Percentiles rank a stretch among this genome's conserved stretches.
Evolutionary conservation across 1,284 basidiomycete genomes (phyloP).

Genomic region (Leucoagaricus sp.): DNA sequence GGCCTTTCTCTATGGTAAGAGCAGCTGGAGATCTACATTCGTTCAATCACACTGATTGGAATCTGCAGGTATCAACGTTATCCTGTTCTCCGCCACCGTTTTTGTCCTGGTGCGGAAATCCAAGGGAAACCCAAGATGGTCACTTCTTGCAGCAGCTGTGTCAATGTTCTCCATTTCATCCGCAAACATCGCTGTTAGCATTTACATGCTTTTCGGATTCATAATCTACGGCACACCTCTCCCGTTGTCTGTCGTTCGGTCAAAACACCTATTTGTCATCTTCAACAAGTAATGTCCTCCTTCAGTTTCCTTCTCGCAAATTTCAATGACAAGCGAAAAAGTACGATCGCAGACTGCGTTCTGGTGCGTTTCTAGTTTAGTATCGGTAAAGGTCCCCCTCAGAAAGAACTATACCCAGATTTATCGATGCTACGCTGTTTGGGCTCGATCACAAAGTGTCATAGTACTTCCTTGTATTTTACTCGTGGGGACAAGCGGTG

Average conservation of each 20-base stretch:
- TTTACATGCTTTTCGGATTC: conserved; percentile 13
- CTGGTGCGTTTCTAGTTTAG: conserved; percentile 22
- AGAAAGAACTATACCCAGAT: conserved; percentile 15
- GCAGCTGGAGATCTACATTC: not conserved
- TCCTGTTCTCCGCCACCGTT: conserved; percentile 12
- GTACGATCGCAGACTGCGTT: conserved; percentile 23
- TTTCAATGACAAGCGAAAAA: not conserved
- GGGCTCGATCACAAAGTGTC: conserved; percentile 20
- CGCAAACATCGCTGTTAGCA: conserved; percentile 11
- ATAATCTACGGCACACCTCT: conserved; percentile 8
- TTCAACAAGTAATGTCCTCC: conserved; percentile 13
- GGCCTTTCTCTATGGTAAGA: not conserved
- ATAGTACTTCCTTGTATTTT: conserved; percentile 17
- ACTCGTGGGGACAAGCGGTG: conserved; percentile 22
- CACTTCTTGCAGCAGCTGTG: conserved; percentile 13
- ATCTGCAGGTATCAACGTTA: conserved; percentile 13
- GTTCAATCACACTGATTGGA: not conserved
- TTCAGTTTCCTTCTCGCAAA: not conserved
- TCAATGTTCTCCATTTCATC: conserved; percentile 16
- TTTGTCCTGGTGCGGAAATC: conserved; percentile 3
- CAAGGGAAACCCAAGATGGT: conserved; percentile 5
- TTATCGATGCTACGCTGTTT: conserved; percentile 25
- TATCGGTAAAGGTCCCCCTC: not conserved
- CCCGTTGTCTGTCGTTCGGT: not conserved
- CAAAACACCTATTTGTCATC: conserved; percentile 15